A percentile compares a stretch with the other conserved stretches of the same genome.
phyloP scores from a whole-genome alignment of 192 early-diverging fungal genomes.

The Backusella australiensis region DNA sequence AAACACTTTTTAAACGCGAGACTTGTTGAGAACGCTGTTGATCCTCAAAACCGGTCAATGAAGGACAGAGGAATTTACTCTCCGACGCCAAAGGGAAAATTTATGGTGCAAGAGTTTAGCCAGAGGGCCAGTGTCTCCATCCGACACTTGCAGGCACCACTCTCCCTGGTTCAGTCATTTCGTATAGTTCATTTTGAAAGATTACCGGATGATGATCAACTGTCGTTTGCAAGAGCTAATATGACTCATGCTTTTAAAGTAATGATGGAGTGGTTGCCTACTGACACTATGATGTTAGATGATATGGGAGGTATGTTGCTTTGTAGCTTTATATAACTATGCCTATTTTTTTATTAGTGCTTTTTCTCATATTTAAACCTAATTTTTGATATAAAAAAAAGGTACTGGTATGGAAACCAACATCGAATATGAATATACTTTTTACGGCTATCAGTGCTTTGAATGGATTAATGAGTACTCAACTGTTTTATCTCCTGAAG shows the following conservation, averaged over 20 bases:
- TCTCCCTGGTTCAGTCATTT: constrained; percentile 8
- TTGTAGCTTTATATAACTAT: background rate
- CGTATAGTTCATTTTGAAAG: constrained; percentile 24
- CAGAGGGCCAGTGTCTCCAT: constrained; percentile 21
- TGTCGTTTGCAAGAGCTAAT: constrained; percentile 36
- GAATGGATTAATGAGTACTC: constrained; percentile 55
- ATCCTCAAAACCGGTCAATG: constrained; percentile 42
- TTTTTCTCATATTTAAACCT: background rate
- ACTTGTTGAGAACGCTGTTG: constrained; percentile 41
- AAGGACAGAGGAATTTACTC: constrained; percentile 45
- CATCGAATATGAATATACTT: constrained; percentile 34
- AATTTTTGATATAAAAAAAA: background rate
- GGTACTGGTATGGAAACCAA: background rate
- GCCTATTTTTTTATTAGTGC: background rate
- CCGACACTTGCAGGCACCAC: constrained; percentile 19
- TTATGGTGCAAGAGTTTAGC: constrained; percentile 47
- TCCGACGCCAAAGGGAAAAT: constrained; percentile 49
- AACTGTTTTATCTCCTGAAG: constrained; percentile 47
- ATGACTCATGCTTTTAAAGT: constrained; percentile 41
- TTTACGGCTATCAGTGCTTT: constrained; percentile 42
- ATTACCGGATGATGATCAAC: constrained; percentile 37
- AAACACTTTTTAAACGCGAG: constrained; percentile 55
- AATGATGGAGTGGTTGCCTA: constrained; percentile 46
- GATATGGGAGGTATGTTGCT: constrained; percentile 19
- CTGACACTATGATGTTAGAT: constrained; percentile 19